Conservation (phyloP, 2,329 filamentous ascomycete species). For the Trichoderma asperellum region DNA sequence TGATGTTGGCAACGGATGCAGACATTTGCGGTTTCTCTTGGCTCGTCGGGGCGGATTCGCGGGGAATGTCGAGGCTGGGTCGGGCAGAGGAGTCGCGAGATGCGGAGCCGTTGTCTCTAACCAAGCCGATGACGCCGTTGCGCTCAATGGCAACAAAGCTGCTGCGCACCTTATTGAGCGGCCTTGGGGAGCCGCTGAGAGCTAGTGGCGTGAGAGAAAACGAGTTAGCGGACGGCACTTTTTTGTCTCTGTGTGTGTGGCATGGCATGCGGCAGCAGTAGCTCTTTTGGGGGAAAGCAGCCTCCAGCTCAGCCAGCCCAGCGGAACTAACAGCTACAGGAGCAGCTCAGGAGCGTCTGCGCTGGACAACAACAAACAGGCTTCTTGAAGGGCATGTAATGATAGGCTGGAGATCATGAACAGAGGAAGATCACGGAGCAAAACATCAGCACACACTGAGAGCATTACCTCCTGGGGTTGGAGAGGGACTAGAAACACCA, state of each 20-base stretch:
- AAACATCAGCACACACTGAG: constrained; percentile 30
- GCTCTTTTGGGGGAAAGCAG: constrained; percentile 8
- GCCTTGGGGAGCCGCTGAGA: constrained; percentile 56
- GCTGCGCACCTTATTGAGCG: constrained; percentile 74
- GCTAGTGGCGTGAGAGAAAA: constrained; percentile 35
- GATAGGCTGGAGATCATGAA: constrained; percentile 59
- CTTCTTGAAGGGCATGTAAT: constrained; percentile 21
- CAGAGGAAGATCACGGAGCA: constrained; percentile 13
- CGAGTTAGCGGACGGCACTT: constrained; percentile 31
- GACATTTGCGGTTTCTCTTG: constrained; percentile 44
- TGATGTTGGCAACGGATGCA: constrained; percentile 34
- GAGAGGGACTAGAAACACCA: constrained; percentile 47
- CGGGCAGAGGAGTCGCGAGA: constrained; percentile 44
- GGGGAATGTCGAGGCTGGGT: constrained; percentile 44
- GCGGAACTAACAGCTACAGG: constrained; percentile 24
- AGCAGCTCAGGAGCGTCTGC: constrained; percentile 25
- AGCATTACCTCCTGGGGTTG: constrained; percentile 32
- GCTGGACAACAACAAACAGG: constrained; percentile 24
- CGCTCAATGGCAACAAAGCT: constrained; percentile 76
- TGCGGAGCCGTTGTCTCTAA: constrained; percentile 46
- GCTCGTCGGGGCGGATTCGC: constrained; percentile 40
- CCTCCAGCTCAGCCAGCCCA: constrained; percentile 8
- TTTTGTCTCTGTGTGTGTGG: constrained; percentile 6
- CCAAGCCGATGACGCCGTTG: constrained; percentile 60
- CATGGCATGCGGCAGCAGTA: constrained; percentile 1